Evolutionary conservation across 495 filamentous ascomycete species (phyloP), one percentile per base, ranked within the genome.

Genomic region (Penicillium manginii): DNA sequence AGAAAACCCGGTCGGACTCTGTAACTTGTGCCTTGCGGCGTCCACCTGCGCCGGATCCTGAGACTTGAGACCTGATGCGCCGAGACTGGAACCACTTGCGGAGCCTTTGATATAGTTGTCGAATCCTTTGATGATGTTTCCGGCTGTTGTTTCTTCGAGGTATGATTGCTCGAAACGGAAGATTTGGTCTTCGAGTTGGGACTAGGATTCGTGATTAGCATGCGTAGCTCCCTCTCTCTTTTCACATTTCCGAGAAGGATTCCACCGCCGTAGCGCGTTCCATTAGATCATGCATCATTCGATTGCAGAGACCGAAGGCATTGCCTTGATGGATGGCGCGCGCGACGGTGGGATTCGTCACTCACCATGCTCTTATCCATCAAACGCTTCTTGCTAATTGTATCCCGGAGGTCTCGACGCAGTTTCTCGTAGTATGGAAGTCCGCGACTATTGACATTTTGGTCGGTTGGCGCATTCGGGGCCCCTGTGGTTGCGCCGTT

Each of bases 41-140:
- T 2, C 64, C 71, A 10, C 65, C 71, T 18, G 65, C 59, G 14
- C 73, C 63, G 5, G 68, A 63, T 6, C 68, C 58, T 74, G n/a
- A 90, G 59, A 81, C 85, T 67, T 11, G n/a, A 76, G 60, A 2
- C 69, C 73, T n/a, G 72, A 64, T 2, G 68, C 71, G 33, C 67
- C 67, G 39, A 71, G 64, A 51, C 60, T 68, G 2, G 72, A 60
- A 21, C 60, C 59, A 59, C 70, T 80, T 0, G 81, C 78, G 7
- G 85, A 83, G 48, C 91, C 91, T 69, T 98, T 98, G 78, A 96
- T 93, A 74, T 97, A 98, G 63, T 90, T 93, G 69, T 98, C 94
- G 74, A 98, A 98, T 40, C 94, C 94, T 60, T 87, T 90, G 75
- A 98, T 92, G 68, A 98, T 98, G 78, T 98, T 98, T 17, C 94